A percentile compares a stretch with the other conserved stretches of the same genome.
Evolutionary conservation across 1,284 basidiomycete species (phyloP).

Genomic region (Mycosarcoma maydis): DNA sequence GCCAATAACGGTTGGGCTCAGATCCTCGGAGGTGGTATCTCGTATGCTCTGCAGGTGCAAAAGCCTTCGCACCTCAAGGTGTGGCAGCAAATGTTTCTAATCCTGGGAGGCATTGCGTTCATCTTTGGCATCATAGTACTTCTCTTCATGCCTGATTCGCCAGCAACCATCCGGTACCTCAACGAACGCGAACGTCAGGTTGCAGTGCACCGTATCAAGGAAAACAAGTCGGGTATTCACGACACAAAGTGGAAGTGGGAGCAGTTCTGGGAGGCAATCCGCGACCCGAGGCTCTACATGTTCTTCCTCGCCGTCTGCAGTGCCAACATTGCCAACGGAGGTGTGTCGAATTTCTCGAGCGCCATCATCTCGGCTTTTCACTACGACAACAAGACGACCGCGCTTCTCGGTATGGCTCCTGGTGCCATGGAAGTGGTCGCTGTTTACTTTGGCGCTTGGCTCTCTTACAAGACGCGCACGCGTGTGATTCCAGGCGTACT

Average conservation of each 20-base stretch:
- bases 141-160: slow-evolving; percentile 51
- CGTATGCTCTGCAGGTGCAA: slow-evolving; percentile 54
- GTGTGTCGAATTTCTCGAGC: slow-evolving; percentile 56
- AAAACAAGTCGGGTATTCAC: slow-evolving; percentile 72
- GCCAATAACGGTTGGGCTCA: slow-evolving; percentile 60
- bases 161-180: slow-evolving; percentile 61
- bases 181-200: slow-evolving; percentile 71
- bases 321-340: slow-evolving; percentile 54
- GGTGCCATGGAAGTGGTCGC: slow-evolving; percentile 55
- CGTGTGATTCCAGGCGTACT: slow-evolving; percentile 55
- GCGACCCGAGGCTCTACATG: slow-evolving; percentile 69
- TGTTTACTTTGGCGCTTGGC: slow-evolving; percentile 50
- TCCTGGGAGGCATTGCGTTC: slow-evolving; percentile 54
- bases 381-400: slow-evolving; percentile 52
- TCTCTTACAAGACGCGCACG: slow-evolving; percentile 38
- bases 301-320: slow-evolving; percentile 47
- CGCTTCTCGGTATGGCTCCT: slow-evolving; percentile 62
- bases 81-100: slow-evolving; percentile 62
- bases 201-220: slow-evolving; percentile 72
- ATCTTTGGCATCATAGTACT: slow-evolving; percentile 46
- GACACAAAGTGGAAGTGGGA: slow-evolving; percentile 72
- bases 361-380: slow-evolving; percentile 63
- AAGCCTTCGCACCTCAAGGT: slow-evolving; percentile 33
- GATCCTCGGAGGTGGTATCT: slow-evolving; percentile 55
- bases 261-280: slow-evolving; percentile 70